Percentiles rank a stretch among this genome's conserved stretches.
phyloP scores from a whole-genome alignment of 2,329 filamentous ascomycete species.

The Aureobasidium lini region DNA sequence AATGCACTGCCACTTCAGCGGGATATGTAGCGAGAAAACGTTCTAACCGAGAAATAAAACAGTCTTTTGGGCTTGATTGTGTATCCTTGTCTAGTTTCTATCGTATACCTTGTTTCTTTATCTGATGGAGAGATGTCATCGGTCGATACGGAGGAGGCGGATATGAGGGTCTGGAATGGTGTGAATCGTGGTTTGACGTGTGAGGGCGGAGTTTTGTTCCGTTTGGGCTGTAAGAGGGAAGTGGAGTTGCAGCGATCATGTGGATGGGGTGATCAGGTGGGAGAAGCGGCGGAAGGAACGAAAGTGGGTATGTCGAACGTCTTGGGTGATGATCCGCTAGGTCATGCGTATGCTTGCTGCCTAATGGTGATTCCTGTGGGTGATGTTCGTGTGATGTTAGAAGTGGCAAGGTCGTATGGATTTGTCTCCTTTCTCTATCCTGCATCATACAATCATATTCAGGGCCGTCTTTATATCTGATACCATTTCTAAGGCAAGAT shows the following conservation, averaged over 20 bases:
- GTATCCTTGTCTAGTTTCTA: background rate
- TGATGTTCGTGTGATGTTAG: background rate
- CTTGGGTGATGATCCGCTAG: background rate
- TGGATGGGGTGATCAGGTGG: background rate
- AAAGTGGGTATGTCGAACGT: background rate
- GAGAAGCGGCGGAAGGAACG: background rate
- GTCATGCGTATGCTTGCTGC: constrained; percentile 2
- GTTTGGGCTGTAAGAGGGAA: background rate
- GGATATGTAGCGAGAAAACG: too few relatives aligned
- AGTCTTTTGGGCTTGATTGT: background rate
- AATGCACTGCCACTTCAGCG: background rate
- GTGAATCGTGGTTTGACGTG: background rate
- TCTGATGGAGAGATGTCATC: background rate
- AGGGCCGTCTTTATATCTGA: background rate
- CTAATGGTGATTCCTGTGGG: background rate
- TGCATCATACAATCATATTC: background rate
- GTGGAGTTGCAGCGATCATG: background rate
- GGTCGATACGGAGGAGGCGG: background rate
- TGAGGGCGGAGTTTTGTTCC: background rate
- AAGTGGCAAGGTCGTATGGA: background rate
- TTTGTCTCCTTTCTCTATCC: background rate
- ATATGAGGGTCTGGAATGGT: background rate
- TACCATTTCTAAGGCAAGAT: constrained; percentile 24
- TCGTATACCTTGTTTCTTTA: background rate
- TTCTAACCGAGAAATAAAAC: background rate